A percentile compares a stretch with the other conserved stretches of the same genome.
Evolutionary conservation across 139 green algal genomes (phyloP).

Genomic region (Picochlorum sp.): DNA sequence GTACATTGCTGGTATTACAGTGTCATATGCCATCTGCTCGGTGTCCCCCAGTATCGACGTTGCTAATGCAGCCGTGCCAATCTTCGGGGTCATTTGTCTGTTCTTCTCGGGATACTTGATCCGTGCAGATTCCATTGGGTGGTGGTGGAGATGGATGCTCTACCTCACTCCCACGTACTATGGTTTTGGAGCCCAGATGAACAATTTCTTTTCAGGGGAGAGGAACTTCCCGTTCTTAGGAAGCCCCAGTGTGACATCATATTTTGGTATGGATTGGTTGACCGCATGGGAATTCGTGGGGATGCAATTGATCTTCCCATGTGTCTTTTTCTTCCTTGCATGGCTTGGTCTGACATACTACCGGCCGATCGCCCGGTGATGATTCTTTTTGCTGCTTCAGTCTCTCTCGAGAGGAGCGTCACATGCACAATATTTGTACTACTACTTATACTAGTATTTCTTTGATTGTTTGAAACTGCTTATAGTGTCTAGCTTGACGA

Average conservation of each 20-base stretch:
- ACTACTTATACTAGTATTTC: no score
- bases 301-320: slow-evolving; percentile 13
- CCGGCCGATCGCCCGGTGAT: slow-evolving; percentile 1
- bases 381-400: no score
- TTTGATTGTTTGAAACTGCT: no score
- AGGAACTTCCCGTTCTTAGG: not conserved
- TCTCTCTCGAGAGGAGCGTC: no score
- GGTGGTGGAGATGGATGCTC: slow-evolving; percentile 8
- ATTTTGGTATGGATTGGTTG: slow-evolving; percentile 7
- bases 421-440: not conserved
- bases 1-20: slow-evolving; percentile 6
- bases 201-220: slow-evolving; percentile 11
- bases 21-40: slow-evolving; percentile 15
- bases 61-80: slow-evolving; percentile 18
- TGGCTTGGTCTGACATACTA: not conserved
- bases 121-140: slow-evolving; percentile 2
- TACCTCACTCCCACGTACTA: slow-evolving; percentile 5
- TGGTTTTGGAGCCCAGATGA: slow-evolving; percentile 4
- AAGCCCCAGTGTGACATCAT: slow-evolving; percentile 4
- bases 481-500: no score
- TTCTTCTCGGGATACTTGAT: slow-evolving; percentile 14
- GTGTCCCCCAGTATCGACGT: slow-evolving; percentile 17
- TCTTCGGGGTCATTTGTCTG: slow-evolving; percentile 8
- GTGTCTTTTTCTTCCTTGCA: slow-evolving; percentile 4
- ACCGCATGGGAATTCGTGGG: slow-evolving; percentile 8